Percentiles rank a stretch among this genome's conserved stretches.
Evolutionary conservation across 139 green algal species (phyloP).

Genomic region (Picochlorum sp.): DNA sequence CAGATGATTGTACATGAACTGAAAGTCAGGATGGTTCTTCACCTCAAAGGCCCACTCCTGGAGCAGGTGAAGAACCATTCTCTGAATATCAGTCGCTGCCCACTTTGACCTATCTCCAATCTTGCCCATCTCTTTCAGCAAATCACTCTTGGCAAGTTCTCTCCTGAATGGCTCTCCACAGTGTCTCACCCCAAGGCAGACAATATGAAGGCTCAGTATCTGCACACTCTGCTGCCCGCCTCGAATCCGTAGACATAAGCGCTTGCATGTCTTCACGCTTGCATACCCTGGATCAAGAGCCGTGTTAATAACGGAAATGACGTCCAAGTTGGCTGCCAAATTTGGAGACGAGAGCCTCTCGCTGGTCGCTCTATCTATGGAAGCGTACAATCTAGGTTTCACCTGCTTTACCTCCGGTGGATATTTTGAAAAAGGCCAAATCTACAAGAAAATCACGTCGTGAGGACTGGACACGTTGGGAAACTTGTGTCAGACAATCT

Average conservation of each 20-base stretch:
- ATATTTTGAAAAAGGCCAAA: conserved; percentile 4
- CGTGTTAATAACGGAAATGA: conserved; percentile 10
- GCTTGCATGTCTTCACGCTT: conserved; percentile 21
- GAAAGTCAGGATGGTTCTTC: conserved; percentile 2
- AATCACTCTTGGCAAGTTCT: conserved; percentile 16
- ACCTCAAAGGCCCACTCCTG: conserved; percentile 24
- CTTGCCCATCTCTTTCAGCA: conserved; percentile 14
- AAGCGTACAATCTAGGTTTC: conserved; percentile 14
- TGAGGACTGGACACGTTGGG: neutral
- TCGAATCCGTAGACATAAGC: conserved; percentile 1
- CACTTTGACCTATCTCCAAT: conserved; percentile 12
- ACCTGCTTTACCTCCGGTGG: neutral
- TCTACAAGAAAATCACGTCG: conserved; percentile 1
- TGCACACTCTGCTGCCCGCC: conserved; percentile 8
- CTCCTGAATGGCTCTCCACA: conserved; percentile 19
- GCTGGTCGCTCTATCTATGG: conserved; percentile 18
- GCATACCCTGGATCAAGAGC: conserved; percentile 13
- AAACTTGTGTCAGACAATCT: too few relatives aligned
- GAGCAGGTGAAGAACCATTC: conserved; percentile 15
- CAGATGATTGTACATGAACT: conserved; percentile 14
- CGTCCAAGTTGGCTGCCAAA: conserved; percentile 17
- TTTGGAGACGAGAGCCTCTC: conserved; percentile 20
- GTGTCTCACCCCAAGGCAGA: conserved; percentile 11
- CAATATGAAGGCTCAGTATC: conserved; percentile 10
- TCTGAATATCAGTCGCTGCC: conserved; percentile 11